phyloP scores from a whole-genome alignment of 1,284 basidiomycete genomes.

The Ganoderma resinaceum region DNA sequence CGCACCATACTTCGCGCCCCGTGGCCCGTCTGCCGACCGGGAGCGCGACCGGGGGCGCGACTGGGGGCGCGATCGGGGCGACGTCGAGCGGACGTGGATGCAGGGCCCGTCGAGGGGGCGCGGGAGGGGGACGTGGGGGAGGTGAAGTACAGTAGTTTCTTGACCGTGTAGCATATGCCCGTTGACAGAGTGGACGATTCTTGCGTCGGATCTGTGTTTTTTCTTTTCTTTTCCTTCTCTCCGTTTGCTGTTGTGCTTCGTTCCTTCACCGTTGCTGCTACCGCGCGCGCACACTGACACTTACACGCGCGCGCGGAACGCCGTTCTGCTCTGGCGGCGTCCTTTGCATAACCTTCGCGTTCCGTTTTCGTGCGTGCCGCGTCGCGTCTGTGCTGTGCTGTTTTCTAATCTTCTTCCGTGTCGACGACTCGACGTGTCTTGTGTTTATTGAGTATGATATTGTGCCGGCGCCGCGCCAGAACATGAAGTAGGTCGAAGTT shows the following conservation, averaged over 20 bases:
- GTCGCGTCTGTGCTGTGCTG: neutral
- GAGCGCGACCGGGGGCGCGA: conserved; percentile 24
- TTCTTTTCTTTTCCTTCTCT: too few relatives aligned
- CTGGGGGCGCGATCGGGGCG: conserved; percentile 29
- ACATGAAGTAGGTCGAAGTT: neutral
- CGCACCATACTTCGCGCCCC: conserved; percentile 33
- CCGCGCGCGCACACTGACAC: neutral
- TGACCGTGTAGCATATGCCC: conserved; percentile 6
- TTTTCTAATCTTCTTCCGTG: neutral
- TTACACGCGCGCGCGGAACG: neutral
- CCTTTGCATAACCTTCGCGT: neutral
- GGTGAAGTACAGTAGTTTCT: conserved; percentile 12
- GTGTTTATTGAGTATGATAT: conserved; percentile 16
- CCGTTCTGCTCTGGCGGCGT: neutral
- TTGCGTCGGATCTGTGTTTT: neutral
- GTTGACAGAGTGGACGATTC: neutral
- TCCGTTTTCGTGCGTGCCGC: neutral
- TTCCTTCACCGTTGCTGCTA: neutral
- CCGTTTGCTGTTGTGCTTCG: neutral
- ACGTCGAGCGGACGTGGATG: conserved; percentile 26
- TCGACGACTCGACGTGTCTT: neutral
- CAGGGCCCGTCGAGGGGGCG: conserved; percentile 28
- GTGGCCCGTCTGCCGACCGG: conserved; percentile 54
- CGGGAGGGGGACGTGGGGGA: conserved; percentile 23
- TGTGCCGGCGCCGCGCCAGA: neutral